Evolutionary conservation across 768 basidiomycete species (phyloP), one percentile per base, ranked within the genome.

Genomic region (Chalciporus chontae): DNA sequence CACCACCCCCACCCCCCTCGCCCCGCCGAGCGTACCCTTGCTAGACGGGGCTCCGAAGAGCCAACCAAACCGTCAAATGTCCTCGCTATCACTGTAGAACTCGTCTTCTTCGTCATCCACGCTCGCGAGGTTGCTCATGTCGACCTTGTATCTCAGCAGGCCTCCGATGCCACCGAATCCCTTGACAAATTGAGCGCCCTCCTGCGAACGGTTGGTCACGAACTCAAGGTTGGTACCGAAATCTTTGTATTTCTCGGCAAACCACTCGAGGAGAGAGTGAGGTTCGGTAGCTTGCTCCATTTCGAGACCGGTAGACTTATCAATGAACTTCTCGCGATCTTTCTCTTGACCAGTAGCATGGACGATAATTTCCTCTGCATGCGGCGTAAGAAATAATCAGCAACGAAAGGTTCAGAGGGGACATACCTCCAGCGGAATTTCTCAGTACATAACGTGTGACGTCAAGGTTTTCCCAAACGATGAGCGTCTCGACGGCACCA

Each of bases 101-200:
- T 93, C 90, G 62, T 91, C 90, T 27, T 88, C 78, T 2, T 82
- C 89, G 27, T 92, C 89, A 59, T 92, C 90, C 19, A 83, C 55
- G 40, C 77, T 74, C 18, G 80, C 76, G 37, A 98, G 77, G 66
- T 87, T 89, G 58, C 79, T 78, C 72, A 98, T 90, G 73, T 96
- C 95, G 61, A 98, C 93, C 75, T 98, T 98, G 83, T 99, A 99
- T 43, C 95, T 81, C 51, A 96, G 73, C 52, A 97, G 76, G 26
- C 94, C 95, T 24, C 96, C 95, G 59, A 99, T 97, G 21, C 96
- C 95, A 69, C 95, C 95, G 61, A 99, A 98, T 37, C 95, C 95
- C 68, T 94, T 95, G 61, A 95, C 93, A 74, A 96, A 98, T 67
- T 97, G 94, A 29, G 91, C 90, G 27, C 95, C 95, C 68, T 99